A percentile compares a stretch with the other conserved stretches of the same genome.
Conservation (phyloP, 805 yeast species). For the Scheffersomyces stipitis region DNA sequence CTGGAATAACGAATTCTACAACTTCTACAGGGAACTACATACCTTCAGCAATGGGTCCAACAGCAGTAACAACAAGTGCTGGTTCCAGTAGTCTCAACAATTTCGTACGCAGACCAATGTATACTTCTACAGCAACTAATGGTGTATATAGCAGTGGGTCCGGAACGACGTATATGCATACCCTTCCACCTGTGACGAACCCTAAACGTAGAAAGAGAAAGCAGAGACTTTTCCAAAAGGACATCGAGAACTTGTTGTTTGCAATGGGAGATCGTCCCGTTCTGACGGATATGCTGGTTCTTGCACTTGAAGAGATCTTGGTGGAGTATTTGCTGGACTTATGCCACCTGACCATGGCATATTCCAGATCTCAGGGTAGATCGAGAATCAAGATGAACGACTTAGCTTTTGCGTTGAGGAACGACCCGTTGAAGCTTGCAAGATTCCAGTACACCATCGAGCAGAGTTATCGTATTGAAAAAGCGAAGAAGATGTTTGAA, state of each 20-base stretch:
- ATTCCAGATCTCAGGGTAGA: conserved; percentile 39
- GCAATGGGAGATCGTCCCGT: conserved; percentile 44
- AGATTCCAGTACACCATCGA: conserved; percentile 41
- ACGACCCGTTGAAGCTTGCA: conserved; percentile 43
- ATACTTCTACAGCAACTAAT: too few relatives aligned
- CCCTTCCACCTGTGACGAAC: conserved; percentile 7
- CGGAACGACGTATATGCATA: too few relatives aligned
- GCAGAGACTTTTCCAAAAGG: conserved; percentile 39
- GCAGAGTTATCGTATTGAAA: conserved; percentile 35
- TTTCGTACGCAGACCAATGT: too few relatives aligned
- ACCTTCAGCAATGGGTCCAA: too few relatives aligned
- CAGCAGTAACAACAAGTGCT: too few relatives aligned
- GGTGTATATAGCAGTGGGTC: too few relatives aligned
- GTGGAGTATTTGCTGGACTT: conserved; percentile 37
- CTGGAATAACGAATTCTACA: too few relatives aligned
- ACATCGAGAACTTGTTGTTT: conserved; percentile 40
- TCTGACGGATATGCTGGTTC: conserved; percentile 37
- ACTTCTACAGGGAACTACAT: too few relatives aligned
- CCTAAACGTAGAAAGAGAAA: conserved; percentile 24
- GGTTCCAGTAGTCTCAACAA: too few relatives aligned
- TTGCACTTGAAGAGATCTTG: conserved; percentile 38
- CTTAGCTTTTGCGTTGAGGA: conserved; percentile 38
- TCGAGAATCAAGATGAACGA: conserved; percentile 42
- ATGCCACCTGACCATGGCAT: conserved; percentile 30
- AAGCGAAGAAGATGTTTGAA: conserved; percentile 42